Evolutionary conservation across 2,329 filamentous ascomycete genomes (phyloP).

Genomic region (Ascochyta lentis): DNA sequence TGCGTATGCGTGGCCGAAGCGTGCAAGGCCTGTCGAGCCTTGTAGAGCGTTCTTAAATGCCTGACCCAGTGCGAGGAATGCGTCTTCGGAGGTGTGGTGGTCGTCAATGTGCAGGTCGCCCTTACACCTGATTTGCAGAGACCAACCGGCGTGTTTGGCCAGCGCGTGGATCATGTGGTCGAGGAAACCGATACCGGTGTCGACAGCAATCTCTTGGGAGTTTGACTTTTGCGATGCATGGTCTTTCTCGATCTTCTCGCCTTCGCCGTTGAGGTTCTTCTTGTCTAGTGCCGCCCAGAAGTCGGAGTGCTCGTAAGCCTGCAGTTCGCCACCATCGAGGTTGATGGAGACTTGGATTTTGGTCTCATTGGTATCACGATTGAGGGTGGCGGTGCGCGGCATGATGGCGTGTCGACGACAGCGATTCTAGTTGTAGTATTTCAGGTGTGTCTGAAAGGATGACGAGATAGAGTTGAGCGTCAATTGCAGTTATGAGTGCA

Average conservation of each 20-base stretch:
- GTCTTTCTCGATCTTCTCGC: slow-evolving; percentile 53
- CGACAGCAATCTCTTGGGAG: slow-evolving; percentile 83
- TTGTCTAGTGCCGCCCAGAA: slow-evolving; percentile 57
- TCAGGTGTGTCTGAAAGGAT: not conserved
- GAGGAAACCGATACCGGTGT: slow-evolving; percentile 95
- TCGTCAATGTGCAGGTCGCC: slow-evolving; percentile 98
- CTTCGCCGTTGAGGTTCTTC: slow-evolving; percentile 38
- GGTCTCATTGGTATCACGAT: slow-evolving; percentile 96
- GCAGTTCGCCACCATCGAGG: slow-evolving; percentile 80
- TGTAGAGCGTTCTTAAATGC: slow-evolving; percentile 85
- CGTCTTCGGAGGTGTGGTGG: slow-evolving; percentile 97
- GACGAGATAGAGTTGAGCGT: not conserved
- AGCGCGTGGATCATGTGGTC: slow-evolving; percentile 99
- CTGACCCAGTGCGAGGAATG: slow-evolving; percentile 85
- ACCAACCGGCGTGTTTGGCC: slow-evolving; percentile 96
- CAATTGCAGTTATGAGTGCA: slow-evolving; percentile 14
- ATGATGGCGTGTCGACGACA: slow-evolving; percentile 24
- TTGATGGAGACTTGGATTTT: slow-evolving; percentile 93
- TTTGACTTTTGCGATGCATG: slow-evolving; percentile 87
- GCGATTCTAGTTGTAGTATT: not conserved
- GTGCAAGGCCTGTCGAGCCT: slow-evolving; percentile 78
- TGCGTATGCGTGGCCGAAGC: slow-evolving; percentile 90
- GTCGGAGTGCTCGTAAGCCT: slow-evolving; percentile 55
- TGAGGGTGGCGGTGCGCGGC: slow-evolving; percentile 75
- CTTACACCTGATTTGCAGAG: slow-evolving; percentile 78